phyloP scores from a whole-genome alignment of 176 grass and related monocot species.

The Carex scoparia region DNA sequence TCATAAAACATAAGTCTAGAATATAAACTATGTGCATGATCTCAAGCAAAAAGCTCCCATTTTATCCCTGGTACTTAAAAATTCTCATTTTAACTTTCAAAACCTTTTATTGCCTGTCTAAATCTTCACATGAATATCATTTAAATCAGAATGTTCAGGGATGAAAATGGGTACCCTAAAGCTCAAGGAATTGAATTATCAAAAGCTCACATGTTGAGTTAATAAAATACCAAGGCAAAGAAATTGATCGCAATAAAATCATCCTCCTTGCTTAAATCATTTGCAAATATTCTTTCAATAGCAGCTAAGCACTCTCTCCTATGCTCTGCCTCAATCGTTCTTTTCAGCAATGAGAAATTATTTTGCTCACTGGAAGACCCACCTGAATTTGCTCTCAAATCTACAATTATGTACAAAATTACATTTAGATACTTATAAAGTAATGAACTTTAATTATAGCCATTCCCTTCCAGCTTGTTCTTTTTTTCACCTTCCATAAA shows the following conservation, averaged over 20 bases:
- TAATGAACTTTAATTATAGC: background rate
- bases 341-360: slow-evolving; percentile 46
- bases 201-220: background rate
- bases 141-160: slow-evolving; percentile 5
- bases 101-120: background rate
- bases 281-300: slow-evolving; percentile 67
- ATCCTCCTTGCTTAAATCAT: slow-evolving; percentile 24
- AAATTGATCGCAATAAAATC: slow-evolving; percentile 88
- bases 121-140: background rate
- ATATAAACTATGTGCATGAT: background rate
- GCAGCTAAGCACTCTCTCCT: slow-evolving; percentile 66
- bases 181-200: background rate
- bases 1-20: background rate
- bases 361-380: slow-evolving; percentile 27
- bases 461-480: background rate
- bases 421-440: background rate
- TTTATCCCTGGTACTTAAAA: background rate
- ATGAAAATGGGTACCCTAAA: background rate
- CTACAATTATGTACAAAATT: background rate
- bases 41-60: background rate
- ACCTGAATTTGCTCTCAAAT: slow-evolving; percentile 33
- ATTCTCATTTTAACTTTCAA: background rate
- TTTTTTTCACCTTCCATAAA: background rate
- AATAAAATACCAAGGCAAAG: slow-evolving; percentile 62
- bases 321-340: slow-evolving; percentile 50